Evolutionary conservation across 1,284 basidiomycete species (phyloP), one percentile per base, ranked within the genome.

Genomic region (Cutaneotrichosporon sp.): DNA sequence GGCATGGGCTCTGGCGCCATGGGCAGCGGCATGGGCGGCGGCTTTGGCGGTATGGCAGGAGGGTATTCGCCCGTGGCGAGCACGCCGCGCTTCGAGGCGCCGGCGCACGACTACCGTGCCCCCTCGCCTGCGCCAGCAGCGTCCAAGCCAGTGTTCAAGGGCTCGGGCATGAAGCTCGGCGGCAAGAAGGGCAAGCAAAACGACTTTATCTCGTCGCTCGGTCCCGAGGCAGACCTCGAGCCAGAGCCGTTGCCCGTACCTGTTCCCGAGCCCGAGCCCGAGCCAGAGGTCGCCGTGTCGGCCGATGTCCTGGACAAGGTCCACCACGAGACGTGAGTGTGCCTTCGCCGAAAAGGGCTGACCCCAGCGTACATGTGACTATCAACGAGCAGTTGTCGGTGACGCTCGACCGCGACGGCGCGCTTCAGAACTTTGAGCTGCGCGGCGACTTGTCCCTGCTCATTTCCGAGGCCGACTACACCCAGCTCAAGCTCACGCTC

Each of bases 81-180:
- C 34, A 37, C 52, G 17, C 80, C 87, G 13, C 80, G 84, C 52
- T 88, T 83, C 69, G 87, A 89, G 49, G 72, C 82, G 2, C 69
- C 74, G 2, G 56, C 59, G 14, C 41, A 47, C 8, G 70, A 69
- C 44, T 72, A 73, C 62, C 61, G 71, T 30, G 58, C 69, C 9
- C 61, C 66, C 5, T 62, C 63, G 35, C 70, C 73, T 0, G 78
- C 78, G 0, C 78, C 78, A 0, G 79, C 82, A 5, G 4, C 77
- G 79, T 13, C 70, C 78, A 65, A 85, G 81, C 86, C 89, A 9
- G 84, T 88, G 1, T 97, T 98, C 84, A 97, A 96, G 79, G 85
- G 87, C 49, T 84, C 86, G 33, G 93, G 94, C 30, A 97, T 98
- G 94, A 97, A 97, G 72, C 81, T 98, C n/a, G 93, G 93, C 35